Conservation (phyloP, 495 filamentous ascomycete genomes). For the Podospora pseudoanserina region DNA sequence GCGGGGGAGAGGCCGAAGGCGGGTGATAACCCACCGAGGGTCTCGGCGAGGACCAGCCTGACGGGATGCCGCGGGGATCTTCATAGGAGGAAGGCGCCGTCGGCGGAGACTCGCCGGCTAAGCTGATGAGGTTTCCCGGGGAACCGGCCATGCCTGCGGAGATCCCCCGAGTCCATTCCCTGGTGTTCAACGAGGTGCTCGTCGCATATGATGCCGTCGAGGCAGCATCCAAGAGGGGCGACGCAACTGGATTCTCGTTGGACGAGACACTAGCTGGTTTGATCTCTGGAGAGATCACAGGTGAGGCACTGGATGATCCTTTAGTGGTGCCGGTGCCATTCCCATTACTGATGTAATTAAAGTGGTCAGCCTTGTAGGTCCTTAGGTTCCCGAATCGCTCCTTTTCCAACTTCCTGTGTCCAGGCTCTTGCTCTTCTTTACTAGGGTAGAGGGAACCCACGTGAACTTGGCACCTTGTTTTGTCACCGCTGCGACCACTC, state of each 20-base stretch:
- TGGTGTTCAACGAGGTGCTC: constrained; percentile 46
- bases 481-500: constrained; percentile 51
- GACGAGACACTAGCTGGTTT: constrained; percentile 36
- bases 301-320: constrained; percentile 41
- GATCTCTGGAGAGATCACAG: constrained; percentile 41
- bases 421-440: constrained; percentile 16
- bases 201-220: constrained; percentile 46
- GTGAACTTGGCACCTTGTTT: constrained; percentile 50
- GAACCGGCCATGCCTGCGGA: constrained; percentile 48
- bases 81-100: constrained; percentile 54
- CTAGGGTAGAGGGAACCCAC: constrained; percentile 32
- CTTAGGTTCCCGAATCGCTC: background rate
- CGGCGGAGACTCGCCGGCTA: constrained; percentile 52
- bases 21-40: constrained; percentile 38
- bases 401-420: background rate
- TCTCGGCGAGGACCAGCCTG: constrained; percentile 43
- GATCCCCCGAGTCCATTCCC: constrained; percentile 52
- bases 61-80: constrained; percentile 41
- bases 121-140: constrained; percentile 53
- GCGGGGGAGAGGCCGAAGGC: constrained; percentile 49
- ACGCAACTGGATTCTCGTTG: constrained; percentile 36
- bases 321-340: constrained; percentile 23
- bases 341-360: constrained; percentile 25
- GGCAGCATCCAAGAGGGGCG: constrained; percentile 43
- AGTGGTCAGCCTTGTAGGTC: constrained; percentile 24